Base-by-base conservation (phyloP, 2,329 filamentous ascomycete species). In the Emericellopsis cladophorae region DNA sequence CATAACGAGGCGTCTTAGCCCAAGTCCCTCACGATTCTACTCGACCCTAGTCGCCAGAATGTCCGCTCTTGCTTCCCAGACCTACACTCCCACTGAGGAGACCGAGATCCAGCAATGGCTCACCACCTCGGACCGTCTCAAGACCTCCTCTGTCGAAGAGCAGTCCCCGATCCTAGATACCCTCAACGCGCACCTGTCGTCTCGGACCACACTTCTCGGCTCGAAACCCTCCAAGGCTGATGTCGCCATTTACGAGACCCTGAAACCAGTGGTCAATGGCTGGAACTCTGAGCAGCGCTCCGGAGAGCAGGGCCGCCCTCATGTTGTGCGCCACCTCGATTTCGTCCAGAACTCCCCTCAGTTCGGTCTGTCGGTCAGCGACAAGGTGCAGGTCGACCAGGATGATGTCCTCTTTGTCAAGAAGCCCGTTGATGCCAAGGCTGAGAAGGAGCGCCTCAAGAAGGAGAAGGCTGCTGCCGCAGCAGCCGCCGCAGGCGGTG, bases 381-480 rank as follows among this genome's bases (percentile, higher is more conserved):
- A 92, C 56, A 95, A 92, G 71, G 66, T 95, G 53, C 66, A 67
- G 49, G 75, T 96, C 50, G 80, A 95, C 59, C 67, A 77, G 39
- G 79, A 88, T 53, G 82, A 89, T 51, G 76, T 96, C 44, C 73
- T 86, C 47, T 89, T 88, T 60, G 81, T 89, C 52, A 90, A 92
- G 67, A 90, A 90, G 51, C 84, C 84, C 16, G 78, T 90, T 46
- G 88, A 95, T 50, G 79, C 84, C 53, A 94, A 93, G 72, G 88
- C 88, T 42, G 90, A 95, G 72, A 95, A 95, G 71, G 89, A 95
- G 73, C 79, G 83, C 37, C 76, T 90, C 64, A 95, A 95, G 81
- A 94, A 93, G 71, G 88, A 94, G 67, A 95, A 95, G 72, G 84
- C 82, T 24, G 79, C 77, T 12, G 74, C 74, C 2, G 72, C 73